Evolutionary conservation across 139 green algal species (phyloP).

Genomic region (Haematococcus lacustris): DNA sequence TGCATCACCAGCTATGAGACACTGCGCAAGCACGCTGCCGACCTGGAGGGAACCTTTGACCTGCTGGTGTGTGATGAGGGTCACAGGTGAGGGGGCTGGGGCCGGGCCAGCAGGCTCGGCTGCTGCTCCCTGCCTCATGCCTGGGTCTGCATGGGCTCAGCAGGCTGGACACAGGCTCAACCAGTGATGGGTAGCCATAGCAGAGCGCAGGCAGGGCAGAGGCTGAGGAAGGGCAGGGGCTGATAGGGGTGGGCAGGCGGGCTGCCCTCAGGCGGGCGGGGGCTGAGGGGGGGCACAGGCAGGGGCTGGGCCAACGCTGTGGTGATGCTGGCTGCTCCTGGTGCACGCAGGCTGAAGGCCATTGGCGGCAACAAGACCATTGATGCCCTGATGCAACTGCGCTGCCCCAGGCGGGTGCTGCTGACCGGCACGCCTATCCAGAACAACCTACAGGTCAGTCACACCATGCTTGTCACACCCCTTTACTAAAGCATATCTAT

Average conservation of each 20-base stretch:
- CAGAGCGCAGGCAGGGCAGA: too few species aligned
- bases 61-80: constrained; percentile 35
- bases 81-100: constrained; percentile 10
- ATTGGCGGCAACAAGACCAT: constrained; percentile 80
- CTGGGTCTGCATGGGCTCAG: too few species aligned
- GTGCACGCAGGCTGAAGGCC: constrained; percentile 65
- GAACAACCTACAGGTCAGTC: constrained; percentile 61
- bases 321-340: background rate
- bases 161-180: too few species aligned
- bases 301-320: too few species aligned
- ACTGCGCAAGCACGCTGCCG: constrained; percentile 37
- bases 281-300: too few species aligned
- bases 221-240: too few species aligned
- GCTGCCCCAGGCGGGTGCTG: constrained; percentile 61
- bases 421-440: constrained; percentile 73
- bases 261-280: too few species aligned
- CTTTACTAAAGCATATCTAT: background rate
- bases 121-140: too few species aligned
- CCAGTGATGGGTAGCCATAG: too few species aligned
- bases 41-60: constrained; percentile 48
- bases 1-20: constrained; percentile 28
- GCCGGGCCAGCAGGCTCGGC: too few species aligned
- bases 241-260: too few species aligned
- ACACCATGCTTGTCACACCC: background rate
- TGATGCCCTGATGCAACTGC: constrained; percentile 49